Base-by-base conservation (phyloP, 306 rosid species). In the Mucuna pruriens region DNA sequence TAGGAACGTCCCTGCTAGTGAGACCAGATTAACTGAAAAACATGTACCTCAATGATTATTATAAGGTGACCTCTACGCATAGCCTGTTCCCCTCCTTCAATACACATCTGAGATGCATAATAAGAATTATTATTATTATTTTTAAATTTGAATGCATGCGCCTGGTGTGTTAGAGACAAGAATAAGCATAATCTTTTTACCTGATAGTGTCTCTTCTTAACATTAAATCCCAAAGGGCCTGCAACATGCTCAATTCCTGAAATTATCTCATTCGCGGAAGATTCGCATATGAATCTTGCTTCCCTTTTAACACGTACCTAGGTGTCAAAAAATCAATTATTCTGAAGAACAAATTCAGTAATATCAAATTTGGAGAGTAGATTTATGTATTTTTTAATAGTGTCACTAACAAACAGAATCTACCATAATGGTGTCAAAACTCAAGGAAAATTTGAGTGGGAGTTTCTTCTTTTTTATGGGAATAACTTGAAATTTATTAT, bases 51-150 rank as follows among this genome's bases (percentile, higher is more conserved):
- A 48, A 90, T 91, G 8, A 87, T 81, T 78, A 91, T 83, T 39
- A 92, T 86, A 72, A 93, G 69, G 78, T 87, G 94, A 71, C 92
- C 94, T 82, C 90, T 91, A 0, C 96, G 96, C 62, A 96, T 96
- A 12, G 83, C 75, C 82, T 87, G 89, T 67, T 88, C 94, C 25
- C 97, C 97, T n/a, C n/a, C n/a, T 61, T 86, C 88, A 80, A 93
- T 87, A 86, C 86, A 88, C 85, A 93, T 16, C 97, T 93, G 87
- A 79, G 61, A 89, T 48, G 58, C 26, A 67, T 15, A 69, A 34
- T n/a, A 66, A 74, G n/a, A 48, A 17, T 34, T n/a, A 31, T 12
- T 31, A 44, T 42, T 9, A 26, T 60, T 49, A 40, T 26, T 38
- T 15, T 44, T 8, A n/a, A 54, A 8, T 54, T 60, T 5, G 17